Evolutionary conservation across 2,329 filamentous ascomycete genomes (phyloP), one percentile per base, ranked within the genome.

Genomic region (Metarhizium rileyi): DNA sequence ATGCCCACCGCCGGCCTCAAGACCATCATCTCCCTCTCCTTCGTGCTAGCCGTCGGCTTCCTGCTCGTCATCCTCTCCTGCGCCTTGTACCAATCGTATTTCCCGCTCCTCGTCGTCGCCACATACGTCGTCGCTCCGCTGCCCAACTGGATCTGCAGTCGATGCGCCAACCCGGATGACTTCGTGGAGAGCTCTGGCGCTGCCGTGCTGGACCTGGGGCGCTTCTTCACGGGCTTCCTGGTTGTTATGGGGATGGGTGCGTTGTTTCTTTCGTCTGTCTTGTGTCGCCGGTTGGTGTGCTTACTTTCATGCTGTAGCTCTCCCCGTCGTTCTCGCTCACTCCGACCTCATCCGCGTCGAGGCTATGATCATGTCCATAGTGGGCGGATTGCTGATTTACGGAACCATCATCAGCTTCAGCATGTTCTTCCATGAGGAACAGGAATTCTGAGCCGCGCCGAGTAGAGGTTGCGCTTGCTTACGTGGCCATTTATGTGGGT

Each of bases 11-110:
- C 93, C 61, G 93, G 93, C 67, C 84, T 98, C 64, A 97, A 96
- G 75, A 98, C 93, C 59, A 98, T 98, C 72, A 98, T 98, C 70
- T 89, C 88, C 57, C 87, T 98, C 60, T 97, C 93, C 66, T 98
- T 98, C 73, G 93, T 98, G 66, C 89, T 98, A 57, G 93, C 93
- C 60, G 93, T 98, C 62, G 93, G 93, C 61, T 98, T 98, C 74
- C 87, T 98, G 62, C 89, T 98, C 59, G 93, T 97, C 60, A 98
- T 98, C 70, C 87, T 98, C 62, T 96, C 90, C 55, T 95, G 90
- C 66, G 93, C 93, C 46, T 82, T 98, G 59, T 98, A 86, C 80
- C 80, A 91, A 66, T 88, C 89, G 70, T 98, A 95, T 80, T 88
- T 93, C 62, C 90, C 93, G 50, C 82, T 98, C 56, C 81, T 97